Evolutionary conservation across 192 early-diverging fungal genomes (phyloP).

Genomic region (Backusella psychrophila): DNA sequence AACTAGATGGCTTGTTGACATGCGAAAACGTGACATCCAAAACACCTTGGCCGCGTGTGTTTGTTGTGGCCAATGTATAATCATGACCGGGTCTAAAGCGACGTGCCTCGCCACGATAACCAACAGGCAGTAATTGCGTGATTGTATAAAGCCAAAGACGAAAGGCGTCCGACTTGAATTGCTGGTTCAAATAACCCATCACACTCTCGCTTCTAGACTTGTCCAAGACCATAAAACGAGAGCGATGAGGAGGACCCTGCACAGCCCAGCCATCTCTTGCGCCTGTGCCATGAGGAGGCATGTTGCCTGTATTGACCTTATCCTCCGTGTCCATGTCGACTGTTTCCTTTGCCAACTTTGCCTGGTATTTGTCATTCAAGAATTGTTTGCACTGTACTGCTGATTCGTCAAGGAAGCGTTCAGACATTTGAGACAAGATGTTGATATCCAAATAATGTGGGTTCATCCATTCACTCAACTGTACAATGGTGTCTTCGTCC

Average conservation of each 20-base stretch:
- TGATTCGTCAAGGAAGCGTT: slow-evolving; percentile 65
- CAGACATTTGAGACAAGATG: slow-evolving; percentile 53
- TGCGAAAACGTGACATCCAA: slow-evolving; percentile 70
- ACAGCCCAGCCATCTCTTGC: slow-evolving; percentile 53
- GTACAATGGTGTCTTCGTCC: slow-evolving; percentile 44
- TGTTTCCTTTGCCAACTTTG: slow-evolving; percentile 35
- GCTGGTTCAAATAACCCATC: slow-evolving; percentile 33
- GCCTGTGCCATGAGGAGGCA: slow-evolving; percentile 61
- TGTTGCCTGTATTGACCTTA: slow-evolving; percentile 31
- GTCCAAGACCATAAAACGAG: slow-evolving; percentile 58
- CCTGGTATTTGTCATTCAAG: slow-evolving; percentile 45
- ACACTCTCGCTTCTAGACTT: slow-evolving; percentile 20
- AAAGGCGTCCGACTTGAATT: slow-evolving; percentile 50
- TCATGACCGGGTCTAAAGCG: slow-evolving; percentile 81
- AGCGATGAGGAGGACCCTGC: slow-evolving; percentile 62
- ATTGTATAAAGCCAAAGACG: slow-evolving; percentile 57
- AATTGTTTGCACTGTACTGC: slow-evolving; percentile 65
- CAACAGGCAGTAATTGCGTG: slow-evolving; percentile 45
- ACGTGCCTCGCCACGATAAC: slow-evolving; percentile 54
- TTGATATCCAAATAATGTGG: slow-evolving; percentile 57
- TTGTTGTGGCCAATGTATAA: slow-evolving; percentile 72
- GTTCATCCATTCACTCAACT: slow-evolving; percentile 57
- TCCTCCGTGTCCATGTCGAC: slow-evolving; percentile 48
- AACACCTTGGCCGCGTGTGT: slow-evolving; percentile 41
- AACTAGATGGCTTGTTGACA: slow-evolving; percentile 38